Conservation (phyloP, 768 basidiomycete species). For the Leccinum boreale region DNA sequence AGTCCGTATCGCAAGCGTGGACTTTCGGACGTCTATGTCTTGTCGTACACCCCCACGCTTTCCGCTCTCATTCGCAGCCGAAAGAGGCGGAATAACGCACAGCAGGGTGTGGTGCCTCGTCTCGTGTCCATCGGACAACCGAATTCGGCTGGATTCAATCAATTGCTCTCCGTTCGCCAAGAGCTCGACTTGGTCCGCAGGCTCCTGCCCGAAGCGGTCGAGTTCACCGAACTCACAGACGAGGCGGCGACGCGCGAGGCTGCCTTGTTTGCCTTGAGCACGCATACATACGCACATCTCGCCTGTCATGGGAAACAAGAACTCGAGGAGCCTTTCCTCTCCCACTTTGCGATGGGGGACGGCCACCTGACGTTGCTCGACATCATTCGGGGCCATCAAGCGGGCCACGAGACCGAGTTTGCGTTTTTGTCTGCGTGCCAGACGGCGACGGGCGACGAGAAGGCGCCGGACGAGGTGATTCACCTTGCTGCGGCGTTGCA, state of each 20-base stretch:
- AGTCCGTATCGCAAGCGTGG: constrained; percentile 13
- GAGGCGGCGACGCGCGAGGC: constrained; percentile 12
- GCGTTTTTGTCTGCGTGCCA: constrained; percentile 32
- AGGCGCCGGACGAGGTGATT: constrained; percentile 26
- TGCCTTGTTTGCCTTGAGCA: constrained; percentile 8
- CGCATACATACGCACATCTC: constrained; percentile 24
- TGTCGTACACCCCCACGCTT: constrained; percentile 31
- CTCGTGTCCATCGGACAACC: constrained; percentile 21
- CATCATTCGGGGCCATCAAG: constrained; percentile 14
- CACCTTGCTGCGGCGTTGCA: constrained; percentile 33
- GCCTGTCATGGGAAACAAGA: constrained; percentile 26
- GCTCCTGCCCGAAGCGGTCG: constrained; percentile 9
- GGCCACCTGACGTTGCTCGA: constrained; percentile 20
- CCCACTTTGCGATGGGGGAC: constrained; percentile 18
- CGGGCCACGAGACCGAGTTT: constrained; percentile 17
- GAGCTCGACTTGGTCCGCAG: constrained; percentile 15
- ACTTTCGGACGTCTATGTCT: constrained; percentile 27
- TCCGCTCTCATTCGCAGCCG: constrained; percentile 24
- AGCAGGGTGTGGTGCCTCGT: background rate
- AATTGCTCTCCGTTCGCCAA: constrained; percentile 4
- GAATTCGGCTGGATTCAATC: background rate
- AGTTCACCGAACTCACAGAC: constrained; percentile 9
- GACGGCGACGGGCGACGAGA: constrained; percentile 24
- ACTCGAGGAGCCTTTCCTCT: constrained; percentile 13
- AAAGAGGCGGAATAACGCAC: background rate